Evolutionary conservation across 129 eudicot species (phyloP).

Genomic region (Flaveria bidentis): DNA sequence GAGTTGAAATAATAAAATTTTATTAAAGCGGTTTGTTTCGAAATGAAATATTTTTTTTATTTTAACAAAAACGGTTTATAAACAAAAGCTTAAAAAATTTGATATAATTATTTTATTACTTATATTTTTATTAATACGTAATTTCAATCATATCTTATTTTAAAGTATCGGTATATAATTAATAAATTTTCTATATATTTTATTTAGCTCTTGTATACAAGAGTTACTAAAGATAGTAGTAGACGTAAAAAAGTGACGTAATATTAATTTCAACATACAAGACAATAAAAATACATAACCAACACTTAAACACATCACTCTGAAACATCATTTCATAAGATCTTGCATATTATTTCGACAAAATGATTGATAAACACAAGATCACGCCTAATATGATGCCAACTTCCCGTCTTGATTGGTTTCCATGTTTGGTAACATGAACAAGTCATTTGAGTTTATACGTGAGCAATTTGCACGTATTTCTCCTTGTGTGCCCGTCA

Average conservation of each 20-base stretch:
- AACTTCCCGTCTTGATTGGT: constrained; percentile 1
- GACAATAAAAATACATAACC: neutral
- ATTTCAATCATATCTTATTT: too few species aligned
- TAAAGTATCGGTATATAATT: too few species aligned
- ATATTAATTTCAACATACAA: neutral
- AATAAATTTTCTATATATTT: too few species aligned
- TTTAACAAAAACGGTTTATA: too few species aligned
- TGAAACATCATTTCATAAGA: constrained; percentile 10
- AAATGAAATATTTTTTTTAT: too few species aligned
- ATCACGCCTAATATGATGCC: constrained; percentile 22
- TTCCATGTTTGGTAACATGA: constrained; percentile 20
- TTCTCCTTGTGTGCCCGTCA: constrained; percentile 61
- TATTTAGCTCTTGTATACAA: too few species aligned
- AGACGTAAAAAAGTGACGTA: neutral
- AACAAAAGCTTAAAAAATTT: too few species aligned
- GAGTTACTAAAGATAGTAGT: too few species aligned
- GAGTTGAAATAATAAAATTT: too few species aligned
- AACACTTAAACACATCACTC: neutral
- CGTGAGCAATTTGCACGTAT: constrained; percentile 58
- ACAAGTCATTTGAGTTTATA: constrained; percentile 31
- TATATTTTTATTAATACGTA: too few species aligned
- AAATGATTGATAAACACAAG: neutral
- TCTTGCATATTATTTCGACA: constrained; percentile 12
- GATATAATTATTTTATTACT: too few species aligned
- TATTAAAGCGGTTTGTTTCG: too few species aligned